Evolutionary conservation across 164 flowering plant genomes (phyloP).

Genomic region (Pachysandra terminalis): DNA sequence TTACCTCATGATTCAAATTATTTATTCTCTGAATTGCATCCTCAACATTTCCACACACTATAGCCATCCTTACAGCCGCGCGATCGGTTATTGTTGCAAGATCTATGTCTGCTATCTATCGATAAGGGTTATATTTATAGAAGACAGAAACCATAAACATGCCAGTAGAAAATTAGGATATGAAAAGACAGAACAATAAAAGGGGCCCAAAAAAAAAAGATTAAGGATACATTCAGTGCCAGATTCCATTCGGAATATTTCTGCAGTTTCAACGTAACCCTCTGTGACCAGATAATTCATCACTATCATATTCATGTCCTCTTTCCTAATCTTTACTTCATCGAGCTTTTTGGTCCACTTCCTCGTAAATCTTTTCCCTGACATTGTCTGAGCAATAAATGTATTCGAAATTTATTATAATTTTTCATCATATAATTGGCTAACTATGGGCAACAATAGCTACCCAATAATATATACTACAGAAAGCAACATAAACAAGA

Average conservation of each 20-base stretch:
- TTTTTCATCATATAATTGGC: too few relatives aligned
- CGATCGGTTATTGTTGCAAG: constrained; percentile 86
- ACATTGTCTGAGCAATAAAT: not conserved
- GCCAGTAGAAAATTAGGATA: not conserved
- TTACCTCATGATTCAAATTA: constrained; percentile 92
- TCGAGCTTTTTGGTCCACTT: not conserved
- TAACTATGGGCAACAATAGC: too few relatives aligned
- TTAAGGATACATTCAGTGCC: constrained; percentile 86
- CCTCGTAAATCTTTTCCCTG: not conserved
- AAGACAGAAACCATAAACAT: not conserved
- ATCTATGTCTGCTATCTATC: constrained; percentile 78
- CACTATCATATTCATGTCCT: constrained; percentile 68
- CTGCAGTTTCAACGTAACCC: constrained; percentile 82
- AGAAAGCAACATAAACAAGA: too few relatives aligned
- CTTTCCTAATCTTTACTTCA: not conserved
- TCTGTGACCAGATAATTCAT: constrained; percentile 94
- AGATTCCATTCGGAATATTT: constrained; percentile 77
- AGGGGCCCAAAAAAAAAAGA: not conserved
- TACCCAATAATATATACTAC: too few relatives aligned
- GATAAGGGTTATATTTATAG: constrained; percentile 33
- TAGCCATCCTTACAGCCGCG: constrained; percentile 90
- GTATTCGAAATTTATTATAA: not conserved
- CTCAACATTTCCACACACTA: constrained; percentile 84
- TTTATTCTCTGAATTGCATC: constrained; percentile 96
- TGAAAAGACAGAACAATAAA: not conserved